Base-by-base conservation (phyloP, 352 stramenopile species). In the Globisporangium heterothallicum region DNA sequence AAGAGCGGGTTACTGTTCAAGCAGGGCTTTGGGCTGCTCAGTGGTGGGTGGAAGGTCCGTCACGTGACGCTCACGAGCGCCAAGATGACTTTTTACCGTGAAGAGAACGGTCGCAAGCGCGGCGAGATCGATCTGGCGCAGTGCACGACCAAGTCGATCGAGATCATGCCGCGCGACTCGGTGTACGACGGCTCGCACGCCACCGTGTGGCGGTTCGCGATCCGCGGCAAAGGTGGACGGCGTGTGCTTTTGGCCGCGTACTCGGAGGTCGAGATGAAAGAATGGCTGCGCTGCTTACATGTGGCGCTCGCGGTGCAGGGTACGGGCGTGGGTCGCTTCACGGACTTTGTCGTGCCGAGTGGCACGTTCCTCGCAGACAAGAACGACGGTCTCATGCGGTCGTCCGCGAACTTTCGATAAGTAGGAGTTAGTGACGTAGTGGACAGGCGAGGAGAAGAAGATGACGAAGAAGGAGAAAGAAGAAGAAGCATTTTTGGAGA, bases 131-230 rank as follows among this genome's bases (percentile, higher is more conserved):
- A 93, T 56, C 53, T 93, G 48, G 51, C 74, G 53, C 80, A 81
- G 29, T 88, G 75, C 56, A 70, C 47, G 40, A 58, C 47, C 42
- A 84, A 87, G 58, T 76, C 72, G 41, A 80, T 93, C 43, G 78
- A 93, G 56, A 85, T 90, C 42, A 91, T 93, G 83, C 83, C 83
- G 0, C 67, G 66, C 24, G 80, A 93, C 58, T 91, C 80, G 48
- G 59, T 87, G 29, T 92, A 89, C 57, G 82, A 89, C 48, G 77
- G 83, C 43, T 66, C 68, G 1, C 64, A 81, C 24, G 76, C 80
- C 26, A 89, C 83, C 0, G 86, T 93, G 74, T 93, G 83, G 83
- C 73, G 83, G 32, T 87, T 93, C 36, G 78, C 76, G 1, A 80
- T 93, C 40, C 71, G 74, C n/a, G 63, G 59, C 38, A 84, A 84